Percentiles rank a stretch among this genome's conserved stretches.
phyloP scores from a whole-genome alignment of 139 green algal species.

The Nannochloris sp. region DNA sequence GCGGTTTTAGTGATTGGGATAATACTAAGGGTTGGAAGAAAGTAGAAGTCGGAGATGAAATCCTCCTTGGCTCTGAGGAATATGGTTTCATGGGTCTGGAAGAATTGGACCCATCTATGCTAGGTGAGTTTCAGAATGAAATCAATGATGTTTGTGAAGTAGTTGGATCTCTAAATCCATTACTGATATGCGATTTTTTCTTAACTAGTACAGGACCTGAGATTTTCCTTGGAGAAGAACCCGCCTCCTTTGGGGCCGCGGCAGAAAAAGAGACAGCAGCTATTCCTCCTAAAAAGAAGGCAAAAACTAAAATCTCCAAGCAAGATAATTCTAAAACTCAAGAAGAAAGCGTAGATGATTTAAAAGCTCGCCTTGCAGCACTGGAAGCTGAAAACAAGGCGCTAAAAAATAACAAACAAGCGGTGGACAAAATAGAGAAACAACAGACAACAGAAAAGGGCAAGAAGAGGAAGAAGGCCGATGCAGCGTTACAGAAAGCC shows the following conservation, averaged over 20 bases:
- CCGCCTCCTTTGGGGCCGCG: no score
- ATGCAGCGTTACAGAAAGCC: background rate
- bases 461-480: slow-evolving; percentile 10
- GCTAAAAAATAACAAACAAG: background rate
- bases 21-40: slow-evolving; percentile 40
- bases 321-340: background rate
- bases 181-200: no score
- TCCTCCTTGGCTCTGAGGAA: slow-evolving; percentile 64
- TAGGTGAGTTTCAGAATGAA: no score
- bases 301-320: background rate
- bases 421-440: slow-evolving; percentile 4
- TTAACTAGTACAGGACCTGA: no score
- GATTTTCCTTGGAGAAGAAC: no score
- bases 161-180: no score
- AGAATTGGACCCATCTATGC: slow-evolving; percentile 53
- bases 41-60: slow-evolving; percentile 48
- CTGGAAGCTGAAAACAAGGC: slow-evolving; percentile 32
- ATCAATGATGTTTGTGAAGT: no score
- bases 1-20: background rate
- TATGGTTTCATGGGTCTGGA: slow-evolving; percentile 73
- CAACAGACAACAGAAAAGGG: slow-evolving; percentile 20
- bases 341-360: background rate
- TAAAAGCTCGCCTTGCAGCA: slow-evolving; percentile 15
- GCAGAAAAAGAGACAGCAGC: no score
- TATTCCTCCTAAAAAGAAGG: background rate